Base-by-base conservation (phyloP, 371 early-diverging fungal genomes). In the Mucor saturninus region DNA sequence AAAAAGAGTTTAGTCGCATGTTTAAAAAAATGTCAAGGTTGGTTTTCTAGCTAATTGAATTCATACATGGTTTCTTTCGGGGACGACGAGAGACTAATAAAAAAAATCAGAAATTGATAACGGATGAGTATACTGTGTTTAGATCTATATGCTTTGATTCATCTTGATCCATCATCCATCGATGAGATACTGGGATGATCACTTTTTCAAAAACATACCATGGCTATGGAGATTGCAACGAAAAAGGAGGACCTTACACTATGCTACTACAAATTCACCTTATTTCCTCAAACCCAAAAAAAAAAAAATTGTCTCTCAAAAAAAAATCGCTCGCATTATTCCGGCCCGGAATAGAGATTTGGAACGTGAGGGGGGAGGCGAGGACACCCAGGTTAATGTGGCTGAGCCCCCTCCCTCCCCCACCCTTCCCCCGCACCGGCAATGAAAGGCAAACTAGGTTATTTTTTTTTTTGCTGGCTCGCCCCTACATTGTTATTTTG, bases 41-140 rank as follows among this genome's bases (percentile, higher is more conserved):
- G 14, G 7, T 14, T 45, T 43, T 56, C 14, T 15, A 31, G n/a
- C 32, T 1, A 26, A 13, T 39, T 32, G 32, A 35, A 26, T 14
- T 62, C 68, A 49, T 68, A 68, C 68, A 43, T 52, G 53, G 75
- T 86, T 86, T 88, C 91, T 89, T 77, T 91, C 93, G 65, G 93
- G 89, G 68, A 93, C 93, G 70, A 93, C 91, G 84, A 95, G 89
- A 76, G 95, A 95, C 94, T 91, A 73, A 21, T 54, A 43, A 57
- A 38, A 31, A 67, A 49, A 51, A 56, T 62, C 9, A 54, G 38
- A 45, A n/a, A 31, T 58, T 21, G 21, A 21, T 21, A 21, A 21
- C 21, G 21, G 21, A 21, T 21, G 21, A 21, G 21, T 21, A 21
- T 21, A 21, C 21, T 21, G 21, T 21, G 21, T 21, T 21, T 21